Base-by-base conservation (phyloP, 164 flowering plant genomes). In the Sedum album region DNA sequence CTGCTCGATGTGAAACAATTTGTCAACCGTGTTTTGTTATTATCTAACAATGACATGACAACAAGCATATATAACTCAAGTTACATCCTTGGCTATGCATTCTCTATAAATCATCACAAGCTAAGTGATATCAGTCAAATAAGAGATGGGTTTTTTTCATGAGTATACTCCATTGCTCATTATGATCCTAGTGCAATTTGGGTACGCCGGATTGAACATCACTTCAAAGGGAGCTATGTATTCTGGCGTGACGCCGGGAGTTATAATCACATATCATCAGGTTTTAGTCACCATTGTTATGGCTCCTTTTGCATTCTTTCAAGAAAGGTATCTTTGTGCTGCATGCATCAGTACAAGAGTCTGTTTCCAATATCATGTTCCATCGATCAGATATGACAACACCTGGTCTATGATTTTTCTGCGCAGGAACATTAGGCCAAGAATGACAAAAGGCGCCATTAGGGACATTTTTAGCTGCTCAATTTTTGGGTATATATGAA, bases 181-280 rank as follows among this genome's bases (percentile, higher is more conserved):
- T n/a, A 86, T 86, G 88, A 76, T 84, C 13, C 1, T 85, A 8
- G 80, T 82, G 36, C 96, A 89, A 66, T 5, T 83, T 0, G 82
- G 86, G 4, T 87, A 73, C 36, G 91, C 96, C 0, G 89, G 86
- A 26, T 80, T 87, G 88, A 86, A 80, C 71, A 75, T 89, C 10
- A 64, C 71, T 0, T 78, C 86, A 0, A 89, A 87, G 74, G 78
- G 85, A n/a, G 93, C 93, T 38, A 71, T 89, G 82, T 85, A 86
- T 49, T 67, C 84, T 6, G 96, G 93, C 75, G 82, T 87, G 91
- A 79, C 82, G 69, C 93, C 93, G 0, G 77, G 81, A 17, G 81
- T 89, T 11, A 80, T 88, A 60, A 87, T 85, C 11, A 79, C 86
- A 49, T 89, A 87, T 44, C 73, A 93, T 5, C 96, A 89, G 73